Evolutionary conservation across 116 monocot species (phyloP), one percentile per base, ranked within the genome.

Genomic region (Iris pallida): DNA sequence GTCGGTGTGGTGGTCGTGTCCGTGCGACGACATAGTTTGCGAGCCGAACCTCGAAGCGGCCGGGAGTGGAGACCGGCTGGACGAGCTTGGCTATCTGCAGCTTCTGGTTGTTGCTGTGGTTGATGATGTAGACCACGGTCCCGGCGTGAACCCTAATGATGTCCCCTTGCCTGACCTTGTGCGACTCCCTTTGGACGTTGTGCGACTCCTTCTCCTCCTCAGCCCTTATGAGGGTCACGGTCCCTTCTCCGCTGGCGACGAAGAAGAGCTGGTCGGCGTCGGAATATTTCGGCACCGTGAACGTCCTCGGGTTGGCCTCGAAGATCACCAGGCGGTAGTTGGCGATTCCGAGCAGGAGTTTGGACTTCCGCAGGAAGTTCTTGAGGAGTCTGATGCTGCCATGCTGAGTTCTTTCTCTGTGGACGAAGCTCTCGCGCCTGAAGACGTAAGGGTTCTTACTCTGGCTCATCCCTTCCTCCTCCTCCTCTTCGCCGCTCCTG

Each of bases 201-300:
- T 75, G 63, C 4, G 83, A 67, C 65, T 87, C 79, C 20, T 71
- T 69, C 19, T 71, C 41, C 20, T 58, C 16, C 6, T 81, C 20
- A 3, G 0, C 3, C 30, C 57, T n/a, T 5, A 86, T 30, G 0
- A 80, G 17, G 0, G 56, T 66, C 5, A 93, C 43, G 5, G 67
- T 78, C 53, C 89, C 93, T 9, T 59, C 46, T 8, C 87, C 90
- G 75, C 86, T 86, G 8, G 47, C 49, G 12, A 68, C 61, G 7
- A 90, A 80, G 52, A 73, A 90, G 58, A 72, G 41, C 14, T 86
- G 4, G 0, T 90, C 90, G 1, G 86, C 80, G 20, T 90, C 85
- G 4, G 17, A n/a, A 43, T 90, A 83, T 12, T 69, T 70, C 0
- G 90, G 86, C 49, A 81, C 44, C 8, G 79, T 12, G 61, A 90